Evolutionary conservation across 106 monocot genomes (phyloP), one percentile per base, ranked within the genome.

Genomic region (Chionographis japonica): DNA sequence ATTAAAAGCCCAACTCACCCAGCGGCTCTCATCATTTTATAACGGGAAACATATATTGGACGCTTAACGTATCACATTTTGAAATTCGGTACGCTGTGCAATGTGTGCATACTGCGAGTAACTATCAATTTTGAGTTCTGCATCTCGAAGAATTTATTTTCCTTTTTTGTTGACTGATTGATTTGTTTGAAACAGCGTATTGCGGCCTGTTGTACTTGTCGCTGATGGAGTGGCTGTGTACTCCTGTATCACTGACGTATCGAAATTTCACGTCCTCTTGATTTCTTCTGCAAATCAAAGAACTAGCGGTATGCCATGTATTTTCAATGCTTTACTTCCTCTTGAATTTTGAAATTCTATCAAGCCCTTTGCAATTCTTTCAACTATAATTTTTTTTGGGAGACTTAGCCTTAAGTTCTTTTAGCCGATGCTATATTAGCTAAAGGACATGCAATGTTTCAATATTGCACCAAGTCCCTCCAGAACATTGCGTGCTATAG

Each of bases 1-100:
- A 68, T 59, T 87, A 50, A 83, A 83, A 72, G 83, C 68, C 58
- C 73, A 71, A 51, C 83, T 83, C 37, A 54, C 84, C 56, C 55
- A 62, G 52, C 76, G 60, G 2, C 74, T 83, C 53, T 67, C 61
- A 64, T 77, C 73, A 80, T 87, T 86, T 51, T 82, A 79, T 65
- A 46, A 79, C 56, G 55, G 68, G 46, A 75, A 76, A 20, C 56
- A 49, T 66, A 58, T 79, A 43, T 61, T 67, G 60, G 82, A 79
- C 65, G n/a, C 60, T 82, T 82, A 69, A 75, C 27, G 1, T 27
- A 27, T 27, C 27, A 27, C 27, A 69, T 17, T 78, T 56, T 42
- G 13, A 37, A 14, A 16, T 12, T 52, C 40, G 60, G 58, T 69
- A 70, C 55, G 69, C 20, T 54, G 15, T 18, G n/a, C n/a, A n/a